Conservation (phyloP, 2,329 filamentous ascomycete species). For the Fusarium fujikuroi region DNA sequence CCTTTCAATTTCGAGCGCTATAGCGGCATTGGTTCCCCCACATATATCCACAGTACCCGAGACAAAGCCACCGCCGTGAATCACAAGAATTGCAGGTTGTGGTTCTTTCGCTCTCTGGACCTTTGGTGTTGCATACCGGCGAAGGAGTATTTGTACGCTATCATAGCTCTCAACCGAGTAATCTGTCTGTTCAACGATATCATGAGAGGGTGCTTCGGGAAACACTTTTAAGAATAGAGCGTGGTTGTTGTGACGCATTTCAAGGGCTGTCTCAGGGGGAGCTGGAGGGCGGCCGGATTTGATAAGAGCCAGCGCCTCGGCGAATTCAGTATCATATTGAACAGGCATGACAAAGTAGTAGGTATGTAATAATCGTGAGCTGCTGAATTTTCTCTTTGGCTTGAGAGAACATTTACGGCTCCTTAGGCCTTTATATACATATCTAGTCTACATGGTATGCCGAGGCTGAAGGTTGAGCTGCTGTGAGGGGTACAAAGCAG, state of each 20-base stretch:
- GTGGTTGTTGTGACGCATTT: slow-evolving; percentile 17
- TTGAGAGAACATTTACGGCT: background rate
- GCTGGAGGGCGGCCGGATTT: slow-evolving; percentile 9
- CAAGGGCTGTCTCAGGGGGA: slow-evolving; percentile 20
- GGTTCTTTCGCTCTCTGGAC: slow-evolving; percentile 12
- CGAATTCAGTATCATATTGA: slow-evolving; percentile 34
- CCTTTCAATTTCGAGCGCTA: slow-evolving; percentile 5
- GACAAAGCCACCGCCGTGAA: slow-evolving; percentile 36
- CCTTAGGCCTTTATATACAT: slow-evolving; percentile 4
- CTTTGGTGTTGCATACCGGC: slow-evolving; percentile 19
- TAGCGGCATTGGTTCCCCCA: slow-evolving; percentile 1
- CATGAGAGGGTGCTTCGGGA: background rate
- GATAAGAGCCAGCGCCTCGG: slow-evolving; percentile 23
- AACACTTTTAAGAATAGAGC: slow-evolving; percentile 9
- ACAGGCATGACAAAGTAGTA: slow-evolving; percentile 17
- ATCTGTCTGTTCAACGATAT: slow-evolving; percentile 17
- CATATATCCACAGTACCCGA: slow-evolving; percentile 12
- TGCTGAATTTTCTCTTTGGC: background rate
- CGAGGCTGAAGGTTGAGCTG: background rate
- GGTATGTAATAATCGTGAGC: background rate
- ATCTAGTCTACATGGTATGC: background rate
- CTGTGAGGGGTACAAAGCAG: background rate
- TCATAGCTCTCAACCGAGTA: slow-evolving; percentile 31
- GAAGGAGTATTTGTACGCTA: slow-evolving; percentile 19
- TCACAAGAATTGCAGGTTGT: slow-evolving; percentile 20